phyloP scores from a whole-genome alignment of 371 early-diverging fungal genomes.

The Saksenaea vasiformis region DNA sequence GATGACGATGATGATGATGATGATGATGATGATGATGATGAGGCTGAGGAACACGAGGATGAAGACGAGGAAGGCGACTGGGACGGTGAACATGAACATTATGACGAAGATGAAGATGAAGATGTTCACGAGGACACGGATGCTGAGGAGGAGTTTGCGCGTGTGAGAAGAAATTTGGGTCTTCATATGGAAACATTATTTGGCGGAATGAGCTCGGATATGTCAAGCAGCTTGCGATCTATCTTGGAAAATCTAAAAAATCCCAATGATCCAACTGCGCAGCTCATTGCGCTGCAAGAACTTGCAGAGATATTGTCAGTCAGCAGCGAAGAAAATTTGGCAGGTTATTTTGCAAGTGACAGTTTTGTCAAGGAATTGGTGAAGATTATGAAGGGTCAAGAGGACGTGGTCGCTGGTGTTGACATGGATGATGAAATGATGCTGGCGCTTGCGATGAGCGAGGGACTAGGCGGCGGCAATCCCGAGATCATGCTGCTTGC shows the following conservation, averaged over 20 bases:
- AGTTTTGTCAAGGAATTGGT: constrained; percentile 62
- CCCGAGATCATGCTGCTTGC: constrained; percentile 84
- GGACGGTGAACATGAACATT: constrained; percentile 25
- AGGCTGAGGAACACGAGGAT: constrained; percentile 18
- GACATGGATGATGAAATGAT: constrained; percentile 51
- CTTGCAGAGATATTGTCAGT: constrained; percentile 70
- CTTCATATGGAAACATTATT: constrained; percentile 51
- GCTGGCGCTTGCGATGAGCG: constrained; percentile 47
- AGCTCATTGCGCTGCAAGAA: constrained; percentile 68
- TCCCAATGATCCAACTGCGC: constrained; percentile 61
- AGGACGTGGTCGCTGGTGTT: constrained; percentile 20
- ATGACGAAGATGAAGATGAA: constrained; percentile 36
- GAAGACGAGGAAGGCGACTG: constrained; percentile 23
- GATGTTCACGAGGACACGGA: constrained; percentile 41
- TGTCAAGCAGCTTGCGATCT: constrained; percentile 44
- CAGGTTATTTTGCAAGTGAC: constrained; percentile 57
- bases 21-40: constrained; percentile 23
- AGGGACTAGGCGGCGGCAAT: constrained; percentile 50
- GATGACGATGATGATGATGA: constrained; percentile 23
- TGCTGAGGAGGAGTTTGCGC: constrained; percentile 43
- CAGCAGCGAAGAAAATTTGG: constrained; percentile 67
- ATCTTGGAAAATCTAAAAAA: constrained; percentile 54
- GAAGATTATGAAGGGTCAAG: constrained; percentile 53
- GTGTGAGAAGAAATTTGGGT: constrained; percentile 44
- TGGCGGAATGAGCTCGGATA: constrained; percentile 47